A percentile compares a stretch with the other conserved stretches of the same genome.
Conservation (phyloP, 192 early-diverging fungal species). For the Backusella sp. region DNA sequence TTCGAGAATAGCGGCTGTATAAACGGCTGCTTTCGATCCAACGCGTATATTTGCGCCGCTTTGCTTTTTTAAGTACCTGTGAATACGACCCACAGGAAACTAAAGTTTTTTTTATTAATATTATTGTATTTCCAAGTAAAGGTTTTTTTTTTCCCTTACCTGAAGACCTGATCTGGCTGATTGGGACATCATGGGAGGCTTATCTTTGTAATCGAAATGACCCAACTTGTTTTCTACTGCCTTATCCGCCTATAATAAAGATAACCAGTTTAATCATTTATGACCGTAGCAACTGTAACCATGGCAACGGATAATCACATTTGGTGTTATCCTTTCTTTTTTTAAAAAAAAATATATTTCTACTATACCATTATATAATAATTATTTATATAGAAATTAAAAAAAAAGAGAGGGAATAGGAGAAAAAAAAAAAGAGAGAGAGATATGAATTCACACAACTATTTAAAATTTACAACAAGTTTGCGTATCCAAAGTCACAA, state of each 20-base stretch:
- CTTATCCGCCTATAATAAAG: slow-evolving; percentile 26
- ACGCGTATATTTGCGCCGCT: slow-evolving; percentile 81
- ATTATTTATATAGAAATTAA: not conserved
- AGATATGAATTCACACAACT: not conserved
- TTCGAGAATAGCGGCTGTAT: slow-evolving; percentile 89
- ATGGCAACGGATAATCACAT: not conserved
- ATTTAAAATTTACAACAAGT: not conserved
- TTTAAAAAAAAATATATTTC: not conserved
- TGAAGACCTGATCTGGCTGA: slow-evolving; percentile 62
- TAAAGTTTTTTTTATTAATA: slow-evolving; percentile 24
- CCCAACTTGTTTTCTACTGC: slow-evolving; percentile 5
- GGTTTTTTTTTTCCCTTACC: slow-evolving; percentile 35
- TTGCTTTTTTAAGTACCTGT: slow-evolving; percentile 85
- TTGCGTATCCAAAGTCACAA: not conserved
- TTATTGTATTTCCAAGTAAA: not conserved
- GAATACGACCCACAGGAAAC: slow-evolving; percentile 94
- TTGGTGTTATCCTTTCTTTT: not conserved
- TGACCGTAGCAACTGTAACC: not conserved
- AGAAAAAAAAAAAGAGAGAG: not conserved
- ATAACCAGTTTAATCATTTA: not conserved
- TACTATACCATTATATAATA: not conserved
- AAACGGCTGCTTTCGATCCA: slow-evolving; percentile 88
- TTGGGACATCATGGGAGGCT: slow-evolving; percentile 52
- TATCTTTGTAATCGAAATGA: slow-evolving; percentile 33
- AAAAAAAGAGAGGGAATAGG: not conserved